Base-by-base conservation (phyloP, 768 basidiomycete genomes). In the Agaricus subrufescens region DNA sequence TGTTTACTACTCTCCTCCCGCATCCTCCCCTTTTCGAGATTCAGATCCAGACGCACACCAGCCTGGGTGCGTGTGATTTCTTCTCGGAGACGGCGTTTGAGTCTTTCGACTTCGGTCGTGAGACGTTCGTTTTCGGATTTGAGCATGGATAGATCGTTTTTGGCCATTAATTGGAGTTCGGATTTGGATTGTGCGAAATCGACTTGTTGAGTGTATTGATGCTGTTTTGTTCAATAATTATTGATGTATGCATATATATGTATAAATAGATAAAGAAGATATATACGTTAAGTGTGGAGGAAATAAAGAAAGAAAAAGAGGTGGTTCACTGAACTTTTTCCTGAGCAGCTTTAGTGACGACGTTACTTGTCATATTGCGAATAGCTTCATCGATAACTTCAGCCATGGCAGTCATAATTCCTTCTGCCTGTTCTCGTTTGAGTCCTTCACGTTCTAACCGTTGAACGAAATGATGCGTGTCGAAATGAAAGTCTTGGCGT, bases 341-440 rank as follows among this genome's bases (percentile, higher is more conserved):
- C 67, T 97, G 94, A 62, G 97, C 93, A 0, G 92, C 86, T 69
- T 93, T 94, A 4, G 91, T 94, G 58, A 98, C 96, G 87, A 98
- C 90, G 63, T 93, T 94, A 62, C 84, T 86, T 39, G 92, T 91
- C 93, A 99, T 94, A 66, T 94, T 96, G 58, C 88, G 82, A 40
- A 98, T 87, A 67, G 92, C 94, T 77, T 99, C 97, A 70, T 97
- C 93, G 39, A 99, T 94, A 59, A 98, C 95, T 63, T 94, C 93
- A 11, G 94, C 91, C 82, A 99, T 90, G 7, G 95, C 92, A 46
- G 86, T 80, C 94, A 98, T 97, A 67, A 99, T 90, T 3, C 97
- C 96, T 68, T 98, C 94, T 0, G 96, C 94, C 72, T 98, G 96
- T 23, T 85, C 84, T 15, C 92, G 82, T 61, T 88, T 93, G 59